phyloP scores from a whole-genome alignment of 306 rosid genomes.

The Dryas drummondii region DNA sequence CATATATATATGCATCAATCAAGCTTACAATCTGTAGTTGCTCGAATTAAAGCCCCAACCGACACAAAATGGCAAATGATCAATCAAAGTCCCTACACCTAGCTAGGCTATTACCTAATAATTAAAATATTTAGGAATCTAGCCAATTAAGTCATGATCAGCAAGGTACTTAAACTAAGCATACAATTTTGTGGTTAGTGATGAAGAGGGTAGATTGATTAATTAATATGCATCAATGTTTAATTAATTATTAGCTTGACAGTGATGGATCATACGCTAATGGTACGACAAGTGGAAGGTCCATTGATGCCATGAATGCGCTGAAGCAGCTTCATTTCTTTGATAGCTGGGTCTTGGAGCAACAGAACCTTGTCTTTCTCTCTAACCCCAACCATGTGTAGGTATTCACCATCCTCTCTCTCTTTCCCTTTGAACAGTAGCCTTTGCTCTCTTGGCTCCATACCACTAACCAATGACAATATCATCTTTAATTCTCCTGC shows the following conservation, averaged over 20 bases:
- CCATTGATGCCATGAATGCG: constrained; percentile 41
- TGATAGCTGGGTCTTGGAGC: constrained; percentile 84
- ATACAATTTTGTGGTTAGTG: too few species aligned
- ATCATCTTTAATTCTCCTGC: constrained; percentile 82
- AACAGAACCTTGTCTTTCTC: constrained; percentile 87
- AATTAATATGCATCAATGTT: too few species aligned
- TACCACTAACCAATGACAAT: constrained; percentile 57
- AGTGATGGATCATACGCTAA: constrained; percentile 42
- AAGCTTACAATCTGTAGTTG: too few species aligned
- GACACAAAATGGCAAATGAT: too few species aligned
- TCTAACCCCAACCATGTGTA: constrained; percentile 94
- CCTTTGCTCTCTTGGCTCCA: constrained; percentile 88
- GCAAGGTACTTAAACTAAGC: not conserved
- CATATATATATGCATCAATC: too few species aligned
- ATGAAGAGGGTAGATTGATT: too few species aligned
- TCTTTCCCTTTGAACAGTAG: constrained; percentile 85
- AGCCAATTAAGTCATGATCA: not conserved
- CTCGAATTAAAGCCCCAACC: too few species aligned
- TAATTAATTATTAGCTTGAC: too few species aligned
- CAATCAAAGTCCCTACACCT: too few species aligned
- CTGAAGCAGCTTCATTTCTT: constrained; percentile 67
- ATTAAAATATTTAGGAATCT: too few species aligned
- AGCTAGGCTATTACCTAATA: too few species aligned
- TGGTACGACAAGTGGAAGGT: constrained; percentile 42
- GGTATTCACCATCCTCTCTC: constrained; percentile 72